Base-by-base conservation (phyloP, 2,329 filamentous ascomycete genomes). In the Colletotrichum sp. region DNA sequence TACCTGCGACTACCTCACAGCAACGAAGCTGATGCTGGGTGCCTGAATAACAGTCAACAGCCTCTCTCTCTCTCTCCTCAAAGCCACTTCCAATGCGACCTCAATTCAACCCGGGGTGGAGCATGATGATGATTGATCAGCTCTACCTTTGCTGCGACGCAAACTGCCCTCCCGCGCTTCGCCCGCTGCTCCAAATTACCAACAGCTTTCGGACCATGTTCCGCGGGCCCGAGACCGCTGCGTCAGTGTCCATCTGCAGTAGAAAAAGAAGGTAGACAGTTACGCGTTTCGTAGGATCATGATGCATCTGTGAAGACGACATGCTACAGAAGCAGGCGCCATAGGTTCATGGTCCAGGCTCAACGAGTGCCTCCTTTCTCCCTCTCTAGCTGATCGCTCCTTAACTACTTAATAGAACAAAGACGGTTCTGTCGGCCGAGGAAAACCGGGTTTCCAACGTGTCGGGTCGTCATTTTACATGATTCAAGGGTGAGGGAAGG, bases 21-120 rank as follows among this genome's bases (percentile, higher is more conserved):
- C 43, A 38, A 70, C 24, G 28, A 21, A 38, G 38, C 21, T 34
- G 66, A 16, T 57, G 24, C 52, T 60, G 43, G 68, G 68, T 75
- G 68, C 72, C 72, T 67, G 68, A 21, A 48, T 7, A 48, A 63
- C 38, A 67, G 55, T 21, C 34, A 63, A 21, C 32, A 63, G 18
- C 21, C 55, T 28, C 15, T 63, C 60, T 63, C 60, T 30, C 28
- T 30, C 48, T 34, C 38, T 60, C 60, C 21, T 52, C 21, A 32
- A 67, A 38, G 30, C 72, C 69, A 72, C 61, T 67, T 63, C 38
- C 52, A 67, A 64, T 72, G 61, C 61, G 36, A 75, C 69, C 72
- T 58, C 57, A 71, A 58, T n/a, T 32, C 28, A 9, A 48, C 34
- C 21, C 34, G 12, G 12, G 71, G 72, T 72, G 69, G 72, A 72